A percentile compares a stretch with the other conserved stretches of the same genome.
Evolutionary conservation across 345 rosid species (phyloP).

Genomic region (Laguncularia racemosa): DNA sequence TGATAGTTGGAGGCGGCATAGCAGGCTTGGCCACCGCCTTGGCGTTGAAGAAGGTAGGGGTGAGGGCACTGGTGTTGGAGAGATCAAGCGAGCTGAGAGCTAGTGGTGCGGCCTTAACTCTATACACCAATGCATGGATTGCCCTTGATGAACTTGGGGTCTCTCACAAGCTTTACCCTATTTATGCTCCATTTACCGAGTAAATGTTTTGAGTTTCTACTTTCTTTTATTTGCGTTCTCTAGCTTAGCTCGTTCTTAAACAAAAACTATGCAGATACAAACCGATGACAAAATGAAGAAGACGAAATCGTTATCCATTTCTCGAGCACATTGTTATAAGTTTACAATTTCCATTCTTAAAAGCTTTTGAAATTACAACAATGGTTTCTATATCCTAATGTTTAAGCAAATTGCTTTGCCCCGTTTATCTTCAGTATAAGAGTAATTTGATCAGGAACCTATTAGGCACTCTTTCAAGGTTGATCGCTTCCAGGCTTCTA

Average conservation of each 20-base stretch:
- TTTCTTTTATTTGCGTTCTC: no score
- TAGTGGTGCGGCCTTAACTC: slow-evolving; percentile 23
- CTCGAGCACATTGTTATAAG: no score
- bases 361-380: no score
- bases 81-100: slow-evolving; percentile 16
- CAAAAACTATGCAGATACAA: no score
- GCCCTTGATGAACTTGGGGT: slow-evolving; percentile 37
- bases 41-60: slow-evolving; percentile 27
- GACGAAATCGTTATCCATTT: background rate
- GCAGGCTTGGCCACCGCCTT: slow-evolving; percentile 32
- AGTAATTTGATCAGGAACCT: no score
- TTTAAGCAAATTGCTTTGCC: no score
- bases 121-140: slow-evolving; percentile 29
- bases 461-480: no score
- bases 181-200: slow-evolving; percentile 12
- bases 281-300: background rate
- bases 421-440: no score
- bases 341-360: no score
- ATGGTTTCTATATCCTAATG: no score
- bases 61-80: slow-evolving; percentile 24
- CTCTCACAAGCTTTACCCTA: slow-evolving; percentile 25
- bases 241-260: no score
- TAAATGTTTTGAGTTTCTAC: background rate
- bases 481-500: no score
- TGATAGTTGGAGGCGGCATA: slow-evolving; percentile 31